Percentiles rank a stretch among this genome's conserved stretches.
phyloP scores from a whole-genome alignment of 1,139 yeast species.

The Taiozyma sp. region DNA sequence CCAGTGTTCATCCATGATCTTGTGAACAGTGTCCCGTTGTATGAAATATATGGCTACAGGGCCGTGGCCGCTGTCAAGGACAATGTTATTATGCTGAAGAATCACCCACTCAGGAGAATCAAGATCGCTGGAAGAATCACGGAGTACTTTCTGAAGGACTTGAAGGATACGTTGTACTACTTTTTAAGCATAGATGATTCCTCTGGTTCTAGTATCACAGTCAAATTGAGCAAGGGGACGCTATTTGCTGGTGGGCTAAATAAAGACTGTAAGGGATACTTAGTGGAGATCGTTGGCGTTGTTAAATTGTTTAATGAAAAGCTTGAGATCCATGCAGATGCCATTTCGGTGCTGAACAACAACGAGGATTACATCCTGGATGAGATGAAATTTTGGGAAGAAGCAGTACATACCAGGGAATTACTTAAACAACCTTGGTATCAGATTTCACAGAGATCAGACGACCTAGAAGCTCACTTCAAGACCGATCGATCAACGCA shows the following conservation, averaged over 20 bases:
- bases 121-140: conserved; percentile 30
- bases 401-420: conserved; percentile 26
- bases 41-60: conserved; percentile 24
- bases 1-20: conserved; percentile 32
- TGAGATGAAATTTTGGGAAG: conserved; percentile 30
- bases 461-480: background rate
- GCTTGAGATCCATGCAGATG: conserved; percentile 27
- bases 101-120: conserved; percentile 33
- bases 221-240: conserved; percentile 9
- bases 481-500: conserved; percentile 2
- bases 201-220: conserved; percentile 23
- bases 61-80: conserved; percentile 15
- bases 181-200: conserved; percentile 27
- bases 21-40: conserved; percentile 16
- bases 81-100: conserved; percentile 26
- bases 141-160: conserved; percentile 17
- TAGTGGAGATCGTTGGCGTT: conserved; percentile 13
- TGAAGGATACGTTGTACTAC: conserved; percentile 7
- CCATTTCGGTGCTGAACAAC: conserved; percentile 22
- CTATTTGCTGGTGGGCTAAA: conserved; percentile 12
- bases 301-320: conserved; percentile 9
- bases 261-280: conserved; percentile 7
- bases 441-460: conserved; percentile 14
- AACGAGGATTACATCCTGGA: conserved; percentile 25
- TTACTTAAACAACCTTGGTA: conserved; percentile 25